These are phyloP conservation scores for Leptodermis oblonga DNA, from an alignment of 257 asterid species.

Conservation along the genomic window DNA sequence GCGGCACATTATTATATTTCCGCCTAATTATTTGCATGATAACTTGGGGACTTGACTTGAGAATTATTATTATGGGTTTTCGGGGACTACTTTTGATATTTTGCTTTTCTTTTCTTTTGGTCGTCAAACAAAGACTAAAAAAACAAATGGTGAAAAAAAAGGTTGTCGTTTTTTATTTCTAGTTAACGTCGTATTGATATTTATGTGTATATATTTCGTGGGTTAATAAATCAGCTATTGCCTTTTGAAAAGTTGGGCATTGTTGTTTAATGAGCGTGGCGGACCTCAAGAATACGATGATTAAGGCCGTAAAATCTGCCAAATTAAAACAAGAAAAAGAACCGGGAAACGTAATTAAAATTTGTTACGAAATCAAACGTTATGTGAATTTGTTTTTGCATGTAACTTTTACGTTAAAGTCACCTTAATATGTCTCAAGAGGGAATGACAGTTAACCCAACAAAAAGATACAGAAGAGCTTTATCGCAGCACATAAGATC, in stretches of 20 bases:
- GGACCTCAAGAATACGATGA: constrained; percentile 12
- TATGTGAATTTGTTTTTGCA: too few relatives aligned
- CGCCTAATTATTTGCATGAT: constrained; percentile 16
- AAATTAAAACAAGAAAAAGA: too few relatives aligned
- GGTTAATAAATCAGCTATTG: background rate
- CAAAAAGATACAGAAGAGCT: too few relatives aligned
- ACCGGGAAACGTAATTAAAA: too few relatives aligned
- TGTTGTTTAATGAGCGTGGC: constrained; percentile 3
- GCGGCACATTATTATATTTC: constrained; percentile 17
- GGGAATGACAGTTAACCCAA: too few relatives aligned
- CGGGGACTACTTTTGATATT: background rate
- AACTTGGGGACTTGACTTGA: constrained; percentile 9
- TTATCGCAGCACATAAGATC: too few relatives aligned
- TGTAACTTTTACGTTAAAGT: too few relatives aligned
- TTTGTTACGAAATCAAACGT: too few relatives aligned
- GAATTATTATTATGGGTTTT: constrained; percentile 3
- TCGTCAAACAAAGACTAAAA: constrained; percentile 6
- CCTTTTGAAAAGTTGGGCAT: constrained; percentile 6
- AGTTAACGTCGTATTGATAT: background rate
- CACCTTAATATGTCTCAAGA: too few relatives aligned
- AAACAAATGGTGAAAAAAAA: background rate
- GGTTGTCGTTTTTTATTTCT: background rate
- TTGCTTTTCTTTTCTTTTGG: background rate
- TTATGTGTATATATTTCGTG: background rate
- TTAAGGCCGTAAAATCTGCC: constrained; percentile 13